These are phyloP conservation scores for Sicyos edulis DNA, from an alignment of 306 rosid species.

Conservation along the genomic window DNA sequence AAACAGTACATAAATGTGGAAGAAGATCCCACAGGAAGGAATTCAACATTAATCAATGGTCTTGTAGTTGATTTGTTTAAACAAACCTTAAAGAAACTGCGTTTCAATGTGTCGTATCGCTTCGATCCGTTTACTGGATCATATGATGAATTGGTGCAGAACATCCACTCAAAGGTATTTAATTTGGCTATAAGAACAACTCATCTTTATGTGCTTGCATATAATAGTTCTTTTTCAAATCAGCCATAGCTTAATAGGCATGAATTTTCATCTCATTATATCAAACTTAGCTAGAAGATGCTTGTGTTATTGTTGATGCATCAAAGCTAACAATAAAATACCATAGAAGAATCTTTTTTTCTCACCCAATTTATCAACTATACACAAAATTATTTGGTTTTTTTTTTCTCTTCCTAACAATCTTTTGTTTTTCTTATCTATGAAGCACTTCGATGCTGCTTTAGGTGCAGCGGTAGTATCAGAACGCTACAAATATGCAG, in stretches of 20 bases:
- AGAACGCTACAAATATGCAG: constrained; percentile 29
- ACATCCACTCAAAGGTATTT: constrained; percentile 27
- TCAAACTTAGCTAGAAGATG: neutral
- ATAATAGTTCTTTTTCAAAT: neutral
- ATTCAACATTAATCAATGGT: constrained; percentile 22
- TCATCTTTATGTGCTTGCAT: neutral
- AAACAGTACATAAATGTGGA: constrained; percentile 27
- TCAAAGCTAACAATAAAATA: neutral
- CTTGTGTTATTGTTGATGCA: neutral
- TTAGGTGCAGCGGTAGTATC: constrained; percentile 40
- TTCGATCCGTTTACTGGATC: constrained; percentile 32
- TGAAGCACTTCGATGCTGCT: constrained; percentile 42
- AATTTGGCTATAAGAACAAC: too few species aligned
- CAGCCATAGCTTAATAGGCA: neutral
- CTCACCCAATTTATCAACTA: too few species aligned
- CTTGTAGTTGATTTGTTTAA: constrained; percentile 33
- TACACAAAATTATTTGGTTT: too few species aligned
- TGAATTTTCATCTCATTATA: neutral
- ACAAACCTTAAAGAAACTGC: constrained; percentile 27
- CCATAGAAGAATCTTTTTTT: neutral
- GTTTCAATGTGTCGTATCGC: constrained; percentile 21
- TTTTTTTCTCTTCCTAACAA: too few species aligned
- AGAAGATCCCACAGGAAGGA: constrained; percentile 14
- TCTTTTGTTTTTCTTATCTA: neutral
- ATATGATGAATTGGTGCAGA: constrained; percentile 38